These are phyloP conservation scores for Starmerella tilneyi DNA, from an alignment of 805 yeast genomes.

Conservation along the genomic window DNA sequence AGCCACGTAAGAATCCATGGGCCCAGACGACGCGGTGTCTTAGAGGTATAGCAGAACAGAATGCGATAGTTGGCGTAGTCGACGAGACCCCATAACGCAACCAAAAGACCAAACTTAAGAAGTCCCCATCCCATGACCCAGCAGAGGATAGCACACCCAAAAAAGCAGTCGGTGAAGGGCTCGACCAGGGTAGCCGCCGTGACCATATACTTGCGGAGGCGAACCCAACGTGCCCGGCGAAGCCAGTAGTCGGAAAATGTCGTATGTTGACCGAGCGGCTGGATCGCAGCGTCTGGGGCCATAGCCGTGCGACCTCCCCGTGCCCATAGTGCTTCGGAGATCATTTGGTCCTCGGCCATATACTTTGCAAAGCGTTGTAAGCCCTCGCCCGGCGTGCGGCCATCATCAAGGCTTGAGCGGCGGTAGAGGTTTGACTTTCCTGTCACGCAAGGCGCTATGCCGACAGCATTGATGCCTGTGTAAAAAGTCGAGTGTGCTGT, in stretches of 20 bases:
- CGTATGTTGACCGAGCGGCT: constrained; percentile 44
- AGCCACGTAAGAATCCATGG: constrained; percentile 47
- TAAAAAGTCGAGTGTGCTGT: constrained; percentile 83
- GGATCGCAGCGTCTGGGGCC: constrained; percentile 69
- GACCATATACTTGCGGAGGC: constrained; percentile 83
- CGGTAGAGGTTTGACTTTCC: constrained; percentile 79
- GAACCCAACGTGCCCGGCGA: constrained; percentile 71
- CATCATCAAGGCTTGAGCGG: constrained; percentile 43
- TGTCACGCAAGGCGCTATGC: constrained; percentile 80
- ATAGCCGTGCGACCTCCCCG: constrained; percentile 64
- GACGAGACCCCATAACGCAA: constrained; percentile 46
- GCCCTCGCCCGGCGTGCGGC: constrained; percentile 33
- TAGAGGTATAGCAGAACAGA: constrained; percentile 10
- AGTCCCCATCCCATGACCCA: neutral
- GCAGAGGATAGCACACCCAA: constrained; percentile 31
- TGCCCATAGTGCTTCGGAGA: constrained; percentile 76
- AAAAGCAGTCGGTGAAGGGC: constrained; percentile 71
- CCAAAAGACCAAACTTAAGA: constrained; percentile 36
- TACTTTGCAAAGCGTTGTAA: constrained; percentile 63
- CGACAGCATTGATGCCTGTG: constrained; percentile 59
- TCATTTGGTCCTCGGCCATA: constrained; percentile 90
- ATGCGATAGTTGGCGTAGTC: constrained; percentile 49
- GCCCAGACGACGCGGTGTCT: constrained; percentile 17
- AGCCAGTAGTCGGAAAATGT: constrained; percentile 45
- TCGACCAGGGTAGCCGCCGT: constrained; percentile 72